phyloP scores from a whole-genome alignment of 345 rosid genomes.

The Eutrema heterophyllum region DNA sequence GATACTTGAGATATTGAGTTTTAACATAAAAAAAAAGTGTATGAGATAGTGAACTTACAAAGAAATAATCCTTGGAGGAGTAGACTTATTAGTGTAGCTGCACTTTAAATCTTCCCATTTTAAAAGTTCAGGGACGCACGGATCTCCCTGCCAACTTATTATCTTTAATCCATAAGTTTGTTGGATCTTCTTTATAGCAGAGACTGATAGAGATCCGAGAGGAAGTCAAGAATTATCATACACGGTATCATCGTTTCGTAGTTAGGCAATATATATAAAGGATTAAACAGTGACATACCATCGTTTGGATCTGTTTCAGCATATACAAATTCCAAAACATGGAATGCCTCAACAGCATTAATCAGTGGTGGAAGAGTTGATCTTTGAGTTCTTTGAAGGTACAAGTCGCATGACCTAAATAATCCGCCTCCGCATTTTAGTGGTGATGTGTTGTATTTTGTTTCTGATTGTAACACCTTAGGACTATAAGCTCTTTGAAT shows the following conservation, averaged over 20 bases:
- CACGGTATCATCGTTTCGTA: not conserved
- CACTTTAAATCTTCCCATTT: constrained; percentile 42
- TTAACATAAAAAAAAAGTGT: not conserved
- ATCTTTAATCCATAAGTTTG: constrained; percentile 29
- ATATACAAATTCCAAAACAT: too few relatives aligned
- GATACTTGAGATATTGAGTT: not conserved
- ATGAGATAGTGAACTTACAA: constrained; percentile 23
- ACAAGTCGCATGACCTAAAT: not conserved
- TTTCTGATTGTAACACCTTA: not conserved
- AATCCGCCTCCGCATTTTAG: not conserved
- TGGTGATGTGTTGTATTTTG: not conserved
- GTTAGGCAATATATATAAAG: not conserved
- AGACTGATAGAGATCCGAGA: not conserved
- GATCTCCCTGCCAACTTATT: constrained; percentile 55
- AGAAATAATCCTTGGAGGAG: constrained; percentile 33
- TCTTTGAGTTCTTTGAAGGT: not conserved
- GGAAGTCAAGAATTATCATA: not conserved
- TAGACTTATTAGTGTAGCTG: constrained; percentile 21
- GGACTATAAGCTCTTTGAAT: not conserved
- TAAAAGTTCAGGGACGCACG: constrained; percentile 25
- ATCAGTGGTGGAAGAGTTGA: too few relatives aligned
- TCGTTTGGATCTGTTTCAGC: too few relatives aligned
- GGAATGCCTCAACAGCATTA: too few relatives aligned
- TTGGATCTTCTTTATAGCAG: constrained; percentile 26
- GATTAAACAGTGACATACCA: not conserved